Evolutionary conservation across 805 yeast genomes (phyloP).

Genomic region (Metschnikowia drakensbergensis): DNA sequence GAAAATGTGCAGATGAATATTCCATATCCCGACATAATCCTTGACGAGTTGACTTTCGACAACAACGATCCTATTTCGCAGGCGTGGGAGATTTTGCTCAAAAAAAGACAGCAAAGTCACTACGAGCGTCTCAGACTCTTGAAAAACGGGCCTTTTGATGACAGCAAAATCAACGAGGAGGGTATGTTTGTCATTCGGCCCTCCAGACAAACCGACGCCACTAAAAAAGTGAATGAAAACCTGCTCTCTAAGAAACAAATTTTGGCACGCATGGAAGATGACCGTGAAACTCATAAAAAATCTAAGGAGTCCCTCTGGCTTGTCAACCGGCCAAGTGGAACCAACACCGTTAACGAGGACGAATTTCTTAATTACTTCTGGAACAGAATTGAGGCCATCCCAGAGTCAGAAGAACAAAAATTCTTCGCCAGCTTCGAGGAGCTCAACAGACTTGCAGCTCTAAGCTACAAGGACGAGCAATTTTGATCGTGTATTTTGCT

Average conservation of each 20-base stretch:
- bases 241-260: conserved; percentile 49
- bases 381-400: conserved; percentile 43
- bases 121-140: conserved; percentile 46
- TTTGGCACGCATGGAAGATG: conserved; percentile 81
- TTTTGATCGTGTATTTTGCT: conserved; percentile 17
- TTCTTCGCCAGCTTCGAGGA: conserved; percentile 48
- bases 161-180: conserved; percentile 20
- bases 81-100: conserved; percentile 47
- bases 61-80: conserved; percentile 28
- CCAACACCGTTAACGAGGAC: conserved; percentile 33
- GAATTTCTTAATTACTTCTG: conserved; percentile 45
- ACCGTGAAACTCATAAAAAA: conserved; percentile 84
- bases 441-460: conserved; percentile 49
- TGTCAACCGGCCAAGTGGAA: conserved; percentile 45
- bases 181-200: conserved; percentile 21
- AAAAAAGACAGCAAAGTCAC: conserved; percentile 48
- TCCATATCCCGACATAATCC: conserved; percentile 32
- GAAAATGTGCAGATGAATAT: conserved; percentile 27
- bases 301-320: conserved; percentile 81
- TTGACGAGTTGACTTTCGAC: conserved; percentile 19
- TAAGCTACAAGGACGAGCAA: conserved; percentile 48
- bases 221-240: conserved; percentile 20
- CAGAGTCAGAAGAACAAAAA: conserved; percentile 42
- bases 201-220: conserved; percentile 24
- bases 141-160: conserved; percentile 23